A percentile compares a stretch with the other conserved stretches of the same genome.
Conservation (phyloP, 768 basidiomycete genomes). For the Mycena rosella region DNA sequence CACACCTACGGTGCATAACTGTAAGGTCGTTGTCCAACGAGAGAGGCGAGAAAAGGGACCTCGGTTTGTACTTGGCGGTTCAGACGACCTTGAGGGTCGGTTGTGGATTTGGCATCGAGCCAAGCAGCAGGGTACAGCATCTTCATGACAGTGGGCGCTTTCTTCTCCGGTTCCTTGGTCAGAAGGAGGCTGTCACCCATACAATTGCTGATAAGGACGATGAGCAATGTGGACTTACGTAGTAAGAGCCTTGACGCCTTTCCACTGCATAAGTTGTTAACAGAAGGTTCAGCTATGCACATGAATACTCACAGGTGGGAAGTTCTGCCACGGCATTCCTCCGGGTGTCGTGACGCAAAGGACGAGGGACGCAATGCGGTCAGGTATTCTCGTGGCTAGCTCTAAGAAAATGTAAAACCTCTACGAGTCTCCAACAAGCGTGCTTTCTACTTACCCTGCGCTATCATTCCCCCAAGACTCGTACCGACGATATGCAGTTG, state of each 20-base stretch:
- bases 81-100: constrained; percentile 68
- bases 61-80: constrained; percentile 71
- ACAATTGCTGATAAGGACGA: background rate
- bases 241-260: constrained; percentile 51
- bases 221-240: constrained; percentile 42
- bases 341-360: constrained; percentile 81
- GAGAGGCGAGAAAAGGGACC: constrained; percentile 48
- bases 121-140: constrained; percentile 73
- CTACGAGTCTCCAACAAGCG: background rate
- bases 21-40: no score
- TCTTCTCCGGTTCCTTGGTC: constrained; percentile 62
- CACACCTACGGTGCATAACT: constrained; percentile 54
- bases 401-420: no score
- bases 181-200: constrained; percentile 44
- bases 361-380: constrained; percentile 74
- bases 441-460: constrained; percentile 64
- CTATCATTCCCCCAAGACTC: constrained; percentile 88
- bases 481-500: constrained; percentile 80
- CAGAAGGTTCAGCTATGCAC: background rate
- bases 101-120: constrained; percentile 65
- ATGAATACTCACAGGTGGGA: constrained; percentile 68
- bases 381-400: constrained; percentile 73
- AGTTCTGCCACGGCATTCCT: constrained; percentile 65
- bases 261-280: background rate
- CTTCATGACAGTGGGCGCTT: constrained; percentile 62